phyloP scores from a whole-genome alignment of 176 grass and related monocot genomes.

The Juncus effusus region DNA sequence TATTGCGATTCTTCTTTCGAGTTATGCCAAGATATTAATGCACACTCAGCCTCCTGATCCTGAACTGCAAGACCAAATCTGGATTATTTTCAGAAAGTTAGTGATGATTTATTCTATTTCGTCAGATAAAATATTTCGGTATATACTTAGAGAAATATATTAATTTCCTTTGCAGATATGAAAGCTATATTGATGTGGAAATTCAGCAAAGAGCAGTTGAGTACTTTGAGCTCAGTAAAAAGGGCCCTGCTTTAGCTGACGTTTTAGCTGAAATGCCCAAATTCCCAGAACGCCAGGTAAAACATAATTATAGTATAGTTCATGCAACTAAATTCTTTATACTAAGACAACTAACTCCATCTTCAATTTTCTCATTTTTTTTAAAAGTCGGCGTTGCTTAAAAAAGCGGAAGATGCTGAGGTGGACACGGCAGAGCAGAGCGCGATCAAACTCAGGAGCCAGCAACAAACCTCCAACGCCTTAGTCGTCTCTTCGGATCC shows the following conservation, averaged over 20 bases:
- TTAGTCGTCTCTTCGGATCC: slow-evolving; percentile 68
- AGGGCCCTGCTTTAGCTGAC: slow-evolving; percentile 84
- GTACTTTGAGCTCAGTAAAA: slow-evolving; percentile 87
- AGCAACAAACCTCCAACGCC: slow-evolving; percentile 88
- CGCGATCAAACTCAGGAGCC: slow-evolving; percentile 92
- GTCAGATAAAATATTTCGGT: slow-evolving; percentile 21
- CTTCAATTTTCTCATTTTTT: slow-evolving; percentile 18
- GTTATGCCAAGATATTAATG: slow-evolving; percentile 96
- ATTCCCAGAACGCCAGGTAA: slow-evolving; percentile 92
- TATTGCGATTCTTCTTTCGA: slow-evolving; percentile 91
- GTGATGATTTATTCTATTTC: slow-evolving; percentile 20
- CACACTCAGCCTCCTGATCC: slow-evolving; percentile 81
- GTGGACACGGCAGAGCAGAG: slow-evolving; percentile 98
- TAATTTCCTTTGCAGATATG: slow-evolving; percentile 52
- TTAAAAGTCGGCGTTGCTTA: slow-evolving; percentile 81
- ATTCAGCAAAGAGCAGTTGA: slow-evolving; percentile 98
- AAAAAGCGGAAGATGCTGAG: slow-evolving; percentile 97
- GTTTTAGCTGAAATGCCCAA: slow-evolving; percentile 98
- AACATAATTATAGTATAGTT: background rate
- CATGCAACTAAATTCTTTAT: slow-evolving; percentile 5
- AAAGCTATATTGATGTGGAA: slow-evolving; percentile 97
- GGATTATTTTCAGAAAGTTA: slow-evolving; percentile 86
- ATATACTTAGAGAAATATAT: slow-evolving; percentile 13
- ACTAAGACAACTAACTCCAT: background rate
- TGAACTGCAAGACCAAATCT: slow-evolving; percentile 89